Conservation (phyloP, 805 yeast genomes). For the Soucietia sequanensis region DNA sequence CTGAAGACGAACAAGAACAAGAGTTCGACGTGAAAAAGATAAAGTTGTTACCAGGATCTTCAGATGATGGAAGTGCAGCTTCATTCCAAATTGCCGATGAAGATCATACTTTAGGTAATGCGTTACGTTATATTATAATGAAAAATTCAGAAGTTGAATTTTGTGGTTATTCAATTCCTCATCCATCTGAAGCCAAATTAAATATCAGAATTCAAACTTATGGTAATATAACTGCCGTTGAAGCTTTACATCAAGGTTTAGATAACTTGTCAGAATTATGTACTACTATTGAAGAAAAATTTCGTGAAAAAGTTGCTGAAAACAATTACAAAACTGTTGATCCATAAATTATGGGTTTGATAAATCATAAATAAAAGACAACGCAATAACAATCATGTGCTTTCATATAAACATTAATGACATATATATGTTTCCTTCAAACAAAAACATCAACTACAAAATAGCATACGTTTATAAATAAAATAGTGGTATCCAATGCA, state of each 20-base stretch:
- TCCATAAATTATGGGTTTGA: conserved; percentile 34
- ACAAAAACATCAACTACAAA: no score
- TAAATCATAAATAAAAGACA: no score
- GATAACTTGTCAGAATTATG: conserved; percentile 83
- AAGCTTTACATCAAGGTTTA: conserved; percentile 89
- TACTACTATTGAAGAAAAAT: conserved; percentile 75
- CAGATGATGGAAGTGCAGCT: conserved; percentile 92
- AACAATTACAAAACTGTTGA: conserved; percentile 51
- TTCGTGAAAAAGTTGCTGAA: conserved; percentile 64
- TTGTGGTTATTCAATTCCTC: conserved; percentile 98
- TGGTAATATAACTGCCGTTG: conserved; percentile 80
- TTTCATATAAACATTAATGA: not conserved
- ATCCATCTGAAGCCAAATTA: conserved; percentile 89
- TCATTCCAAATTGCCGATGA: conserved; percentile 91
- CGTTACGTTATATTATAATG: conserved; percentile 91
- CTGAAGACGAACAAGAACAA: conserved; percentile 41
- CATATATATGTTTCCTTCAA: not conserved
- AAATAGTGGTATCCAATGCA: no score
- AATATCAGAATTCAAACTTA: conserved; percentile 94
- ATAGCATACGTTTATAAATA: no score
- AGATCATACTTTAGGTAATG: conserved; percentile 95
- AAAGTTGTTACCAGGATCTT: conserved; percentile 74
- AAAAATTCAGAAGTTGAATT: conserved; percentile 97
- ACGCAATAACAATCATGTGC: not conserved
- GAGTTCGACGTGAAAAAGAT: conserved; percentile 57